Evolutionary conservation across 2,329 filamentous ascomycete genomes (phyloP), one percentile per base, ranked within the genome.

Genomic region (Aspergillus sp.): DNA sequence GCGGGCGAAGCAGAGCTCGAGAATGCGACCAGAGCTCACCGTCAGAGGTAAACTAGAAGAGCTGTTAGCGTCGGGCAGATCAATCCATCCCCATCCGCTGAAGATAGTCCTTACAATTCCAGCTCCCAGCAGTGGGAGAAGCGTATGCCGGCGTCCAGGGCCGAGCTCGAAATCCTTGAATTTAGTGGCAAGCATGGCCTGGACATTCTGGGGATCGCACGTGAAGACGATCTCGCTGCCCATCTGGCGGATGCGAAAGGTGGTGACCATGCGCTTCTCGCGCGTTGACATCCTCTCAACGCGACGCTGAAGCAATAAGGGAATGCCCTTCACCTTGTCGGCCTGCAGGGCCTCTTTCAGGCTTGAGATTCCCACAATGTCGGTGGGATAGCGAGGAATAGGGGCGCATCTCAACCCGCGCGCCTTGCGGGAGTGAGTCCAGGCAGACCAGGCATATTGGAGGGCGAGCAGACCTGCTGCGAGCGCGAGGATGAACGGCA

Each of bases 161-260:
- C 92, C 91, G 71, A 96, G 92, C 66, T 90, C 91, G 68, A 88
- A 96, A 66, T 95, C 89, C 58, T 78, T 78, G 71, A 96, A 96
- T 69, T 96, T 90, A 1, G 88, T 90, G 0, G 91, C 89, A 12
- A 96, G 79, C 20, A 96, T 80, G 19, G 92, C 90, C 73, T 96
- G 95, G 75, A 96, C 86, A 70, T 96, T 96, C 56, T 70, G 70
- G 3, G 75, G 74, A 15, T 77, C 75, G 20, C 64, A 61, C 7
- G 74, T 76, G 34, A 68, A 65, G 41, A 69, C 45, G 11, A 59
- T 54, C 9, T 70, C 61, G 15, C 60, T 61, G 20, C 65, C 67
- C 20, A 69, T 55, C 37, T 67, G 67, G 34, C 64, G 62, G 15
- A 69, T 27, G 6, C 60, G 42, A 42, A 64, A 71, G 11, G 69